A percentile compares a stretch with the other conserved stretches of the same genome.
These are phyloP conservation scores for Neurospora terricola DNA, from an alignment of 495 filamentous ascomycete species.

Conservation along the genomic window DNA sequence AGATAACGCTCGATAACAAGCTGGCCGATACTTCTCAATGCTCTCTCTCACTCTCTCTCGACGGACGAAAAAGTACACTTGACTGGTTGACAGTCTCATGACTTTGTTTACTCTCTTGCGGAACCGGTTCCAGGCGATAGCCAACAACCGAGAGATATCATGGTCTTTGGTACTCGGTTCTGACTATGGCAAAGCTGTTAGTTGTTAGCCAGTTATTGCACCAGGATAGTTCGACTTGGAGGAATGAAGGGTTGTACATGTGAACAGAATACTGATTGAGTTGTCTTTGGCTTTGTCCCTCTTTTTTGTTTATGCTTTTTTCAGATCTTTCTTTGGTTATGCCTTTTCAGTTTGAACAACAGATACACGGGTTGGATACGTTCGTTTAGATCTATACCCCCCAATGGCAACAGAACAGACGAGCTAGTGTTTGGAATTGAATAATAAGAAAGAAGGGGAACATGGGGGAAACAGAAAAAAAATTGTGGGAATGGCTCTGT, in stretches of 20 bases:
- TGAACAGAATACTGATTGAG: neutral
- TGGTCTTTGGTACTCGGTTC: neutral
- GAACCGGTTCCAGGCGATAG: neutral
- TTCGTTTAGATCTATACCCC: neutral
- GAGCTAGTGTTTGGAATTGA: neutral
- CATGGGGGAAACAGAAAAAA: neutral
- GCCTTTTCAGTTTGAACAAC: neutral
- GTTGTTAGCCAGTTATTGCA: neutral
- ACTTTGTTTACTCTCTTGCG: neutral
- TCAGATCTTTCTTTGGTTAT: neutral
- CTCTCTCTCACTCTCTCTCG: neutral
- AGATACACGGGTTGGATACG: neutral
- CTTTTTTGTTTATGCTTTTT: neutral
- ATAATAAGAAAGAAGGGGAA: neutral
- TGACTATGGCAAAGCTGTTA: neutral
- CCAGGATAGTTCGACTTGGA: neutral
- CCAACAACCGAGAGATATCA: neutral
- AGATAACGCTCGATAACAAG: neutral
- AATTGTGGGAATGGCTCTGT: neutral
- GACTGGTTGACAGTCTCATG: neutral
- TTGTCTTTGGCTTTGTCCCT: neutral
- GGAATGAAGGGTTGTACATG: neutral
- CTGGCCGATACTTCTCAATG: neutral
- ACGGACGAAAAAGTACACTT: neutral
- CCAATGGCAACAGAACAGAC: neutral